phyloP scores from a whole-genome alignment of 192 early-diverging fungal species.

The Glomus cerebriforme region DNA sequence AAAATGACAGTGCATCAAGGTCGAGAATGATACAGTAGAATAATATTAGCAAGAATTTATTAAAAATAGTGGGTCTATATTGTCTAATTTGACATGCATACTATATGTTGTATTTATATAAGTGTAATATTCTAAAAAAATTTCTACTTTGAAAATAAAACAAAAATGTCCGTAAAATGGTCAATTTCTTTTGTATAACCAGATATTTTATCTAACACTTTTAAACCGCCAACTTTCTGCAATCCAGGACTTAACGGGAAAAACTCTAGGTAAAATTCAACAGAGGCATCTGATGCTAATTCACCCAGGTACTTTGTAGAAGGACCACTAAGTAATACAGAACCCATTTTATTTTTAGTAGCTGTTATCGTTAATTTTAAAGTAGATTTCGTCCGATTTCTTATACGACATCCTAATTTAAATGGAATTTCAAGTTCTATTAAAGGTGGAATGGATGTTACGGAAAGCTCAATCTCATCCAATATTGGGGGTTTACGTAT shows the following conservation, averaged over 20 bases:
- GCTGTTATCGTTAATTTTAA: constrained; percentile 65
- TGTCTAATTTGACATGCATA: too few relatives aligned
- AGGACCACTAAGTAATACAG: constrained; percentile 66
- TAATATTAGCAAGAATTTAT: not conserved
- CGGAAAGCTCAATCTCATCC: constrained; percentile 69
- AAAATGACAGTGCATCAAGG: constrained; percentile 32
- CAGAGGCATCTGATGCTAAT: constrained; percentile 56
- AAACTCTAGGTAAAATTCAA: constrained; percentile 74
- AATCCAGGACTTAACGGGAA: constrained; percentile 82
- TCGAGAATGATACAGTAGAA: not conserved
- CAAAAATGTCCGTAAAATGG: constrained; percentile 74
- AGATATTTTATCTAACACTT: constrained; percentile 65
- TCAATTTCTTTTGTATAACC: constrained; percentile 81
- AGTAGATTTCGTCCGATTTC: constrained; percentile 53
- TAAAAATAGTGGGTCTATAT: not conserved
- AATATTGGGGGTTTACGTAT: constrained; percentile 76
- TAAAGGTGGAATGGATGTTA: constrained; percentile 44
- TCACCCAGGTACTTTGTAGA: constrained; percentile 63
- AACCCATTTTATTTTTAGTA: constrained; percentile 77
- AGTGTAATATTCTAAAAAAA: not conserved
- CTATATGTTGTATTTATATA: too few relatives aligned
- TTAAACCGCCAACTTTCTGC: constrained; percentile 82
- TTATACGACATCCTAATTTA: constrained; percentile 54
- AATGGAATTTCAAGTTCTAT: constrained; percentile 68
- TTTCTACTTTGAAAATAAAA: constrained; percentile 36